phyloP scores from a whole-genome alignment of 2,329 filamentous ascomycete species.

The Didymosphaeria variabile region DNA sequence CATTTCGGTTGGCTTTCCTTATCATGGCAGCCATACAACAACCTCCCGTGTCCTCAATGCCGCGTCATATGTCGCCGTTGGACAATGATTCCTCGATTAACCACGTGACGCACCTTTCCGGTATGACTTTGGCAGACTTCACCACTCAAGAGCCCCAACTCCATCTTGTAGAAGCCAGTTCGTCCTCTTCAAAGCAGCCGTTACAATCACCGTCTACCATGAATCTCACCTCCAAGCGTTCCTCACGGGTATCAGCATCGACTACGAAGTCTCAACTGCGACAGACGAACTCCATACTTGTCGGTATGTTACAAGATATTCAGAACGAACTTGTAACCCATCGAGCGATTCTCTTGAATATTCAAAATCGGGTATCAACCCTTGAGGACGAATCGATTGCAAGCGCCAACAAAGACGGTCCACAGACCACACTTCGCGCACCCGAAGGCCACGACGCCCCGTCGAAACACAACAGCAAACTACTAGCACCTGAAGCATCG shows the following conservation, averaged over 20 bases:
- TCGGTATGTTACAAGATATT: slow-evolving; percentile 41
- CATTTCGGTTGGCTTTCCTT: background rate
- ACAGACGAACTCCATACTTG: slow-evolving; percentile 35
- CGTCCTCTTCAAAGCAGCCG: slow-evolving; percentile 12
- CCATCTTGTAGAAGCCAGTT: slow-evolving; percentile 25
- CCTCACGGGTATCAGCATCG: slow-evolving; percentile 29
- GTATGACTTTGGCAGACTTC: slow-evolving; percentile 31
- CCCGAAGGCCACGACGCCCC: slow-evolving; percentile 19
- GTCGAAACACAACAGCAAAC: slow-evolving; percentile 22
- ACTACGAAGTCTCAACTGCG: slow-evolving; percentile 38
- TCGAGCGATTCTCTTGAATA: slow-evolving; percentile 37
- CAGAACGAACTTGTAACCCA: slow-evolving; percentile 38
- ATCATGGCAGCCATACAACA: slow-evolving; percentile 29
- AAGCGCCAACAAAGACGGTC: slow-evolving; percentile 19
- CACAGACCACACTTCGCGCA: slow-evolving; percentile 22
- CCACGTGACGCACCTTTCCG: slow-evolving; percentile 35
- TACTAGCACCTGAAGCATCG: slow-evolving; percentile 25
- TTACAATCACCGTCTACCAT: slow-evolving; percentile 10
- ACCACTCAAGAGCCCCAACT: slow-evolving; percentile 24
- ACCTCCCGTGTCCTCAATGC: slow-evolving; percentile 17
- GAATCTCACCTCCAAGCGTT: slow-evolving; percentile 26
- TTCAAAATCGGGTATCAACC: slow-evolving; percentile 39
- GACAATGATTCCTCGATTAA: slow-evolving; percentile 18
- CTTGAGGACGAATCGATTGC: slow-evolving; percentile 34
- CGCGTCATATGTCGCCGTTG: slow-evolving; percentile 19